These are phyloP conservation scores for Naganishia randhawae DNA, from an alignment of 768 basidiomycete genomes.

Conservation along the genomic window DNA sequence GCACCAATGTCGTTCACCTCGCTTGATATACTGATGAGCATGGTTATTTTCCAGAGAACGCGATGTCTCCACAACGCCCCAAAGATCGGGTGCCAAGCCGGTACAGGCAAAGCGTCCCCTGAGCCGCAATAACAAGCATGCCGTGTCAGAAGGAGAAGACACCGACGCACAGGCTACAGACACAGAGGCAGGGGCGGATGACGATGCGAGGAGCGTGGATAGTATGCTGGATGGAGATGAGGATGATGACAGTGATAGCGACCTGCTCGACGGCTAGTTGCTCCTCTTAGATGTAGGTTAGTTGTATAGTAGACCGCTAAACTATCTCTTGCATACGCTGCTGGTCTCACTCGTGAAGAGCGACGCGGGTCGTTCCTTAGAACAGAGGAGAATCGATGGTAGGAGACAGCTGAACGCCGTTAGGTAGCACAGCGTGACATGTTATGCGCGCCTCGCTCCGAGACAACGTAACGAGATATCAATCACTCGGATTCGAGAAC, in stretches of 20 bases:
- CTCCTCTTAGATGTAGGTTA: neutral
- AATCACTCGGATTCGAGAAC: no score
- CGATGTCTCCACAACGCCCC: conserved; percentile 1
- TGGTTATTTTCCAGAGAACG: neutral
- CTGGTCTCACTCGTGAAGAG: no score
- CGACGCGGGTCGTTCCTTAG: no score
- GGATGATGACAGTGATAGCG: conserved; percentile 14
- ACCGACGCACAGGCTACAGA: neutral
- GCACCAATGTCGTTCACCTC: neutral
- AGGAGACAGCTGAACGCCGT: no score
- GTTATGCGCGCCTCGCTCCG: no score
- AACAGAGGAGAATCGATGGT: no score
- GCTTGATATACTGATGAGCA: neutral
- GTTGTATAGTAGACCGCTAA: neutral
- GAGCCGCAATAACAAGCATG: neutral
- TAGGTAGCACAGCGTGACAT: no score
- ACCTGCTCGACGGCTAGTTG: neutral
- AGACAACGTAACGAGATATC: no score
- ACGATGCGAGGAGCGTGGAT: conserved; percentile 21
- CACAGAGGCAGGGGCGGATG: neutral
- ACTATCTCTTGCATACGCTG: no score
- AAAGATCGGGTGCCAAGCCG: neutral
- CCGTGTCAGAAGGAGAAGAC: neutral
- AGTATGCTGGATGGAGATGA: conserved; percentile 20
- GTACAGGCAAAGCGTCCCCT: neutral